phyloP scores from a whole-genome alignment of 148 eudicot species.

The Vaccinium vitisidaea region DNA sequence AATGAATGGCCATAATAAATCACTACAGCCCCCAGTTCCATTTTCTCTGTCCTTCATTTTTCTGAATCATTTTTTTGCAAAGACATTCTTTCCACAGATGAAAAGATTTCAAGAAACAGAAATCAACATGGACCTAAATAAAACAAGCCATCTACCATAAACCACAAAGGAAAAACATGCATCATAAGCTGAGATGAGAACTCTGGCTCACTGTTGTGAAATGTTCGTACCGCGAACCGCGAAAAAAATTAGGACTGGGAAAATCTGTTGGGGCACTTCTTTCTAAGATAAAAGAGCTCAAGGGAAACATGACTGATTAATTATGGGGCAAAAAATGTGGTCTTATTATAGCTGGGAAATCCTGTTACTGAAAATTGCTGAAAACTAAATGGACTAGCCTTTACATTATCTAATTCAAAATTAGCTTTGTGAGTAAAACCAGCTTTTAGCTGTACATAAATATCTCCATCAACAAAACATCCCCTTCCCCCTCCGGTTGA shows the following conservation, averaged over 20 bases:
- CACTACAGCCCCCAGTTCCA: no score
- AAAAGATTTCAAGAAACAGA: not conserved
- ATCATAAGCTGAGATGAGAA: not conserved
- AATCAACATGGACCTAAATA: not conserved
- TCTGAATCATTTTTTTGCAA: no score
- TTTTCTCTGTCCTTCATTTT: no score
- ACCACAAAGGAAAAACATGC: not conserved
- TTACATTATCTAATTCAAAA: not conserved
- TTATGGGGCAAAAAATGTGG: not conserved
- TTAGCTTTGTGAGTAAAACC: not conserved
- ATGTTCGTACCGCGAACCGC: not conserved
- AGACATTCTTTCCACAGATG: no score
- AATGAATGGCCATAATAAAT: no score
- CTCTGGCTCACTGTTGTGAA: not conserved
- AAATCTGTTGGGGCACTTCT: not conserved
- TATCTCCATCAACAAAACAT: conserved; percentile 18
- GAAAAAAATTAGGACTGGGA: not conserved
- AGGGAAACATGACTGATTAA: not conserved
- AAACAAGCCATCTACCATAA: not conserved
- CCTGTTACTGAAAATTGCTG: not conserved
- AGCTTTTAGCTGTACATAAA: conserved; percentile 26
- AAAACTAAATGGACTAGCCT: conserved; percentile 8
- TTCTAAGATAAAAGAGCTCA: not conserved
- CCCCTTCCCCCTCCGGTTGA: not conserved
- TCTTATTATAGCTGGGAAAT: not conserved